phyloP scores from a whole-genome alignment of 2,329 filamentous ascomycete species.

The Aschersonia sp. region DNA sequence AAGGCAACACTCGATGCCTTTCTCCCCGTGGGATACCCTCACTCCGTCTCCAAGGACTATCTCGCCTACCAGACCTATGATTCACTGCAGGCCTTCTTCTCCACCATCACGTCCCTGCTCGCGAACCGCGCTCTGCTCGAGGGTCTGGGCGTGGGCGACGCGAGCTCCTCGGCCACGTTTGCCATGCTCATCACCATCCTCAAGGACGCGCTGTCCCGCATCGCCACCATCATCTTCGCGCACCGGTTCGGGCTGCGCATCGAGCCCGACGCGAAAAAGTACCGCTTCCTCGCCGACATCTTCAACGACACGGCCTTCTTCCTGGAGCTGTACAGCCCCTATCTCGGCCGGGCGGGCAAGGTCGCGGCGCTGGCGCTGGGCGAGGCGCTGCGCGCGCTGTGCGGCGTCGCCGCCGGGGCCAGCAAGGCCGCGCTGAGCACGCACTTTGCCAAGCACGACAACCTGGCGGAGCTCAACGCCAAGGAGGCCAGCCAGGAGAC shows the following conservation, averaged over 20 bases:
- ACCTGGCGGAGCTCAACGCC: constrained; percentile 85
- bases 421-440: constrained; percentile 83
- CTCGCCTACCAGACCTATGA: constrained; percentile 57
- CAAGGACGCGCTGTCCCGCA: constrained; percentile 64
- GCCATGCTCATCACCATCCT: constrained; percentile 72
- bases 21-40: constrained; percentile 74
- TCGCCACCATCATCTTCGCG: constrained; percentile 79
- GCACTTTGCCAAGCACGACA: constrained; percentile 79
- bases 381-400: constrained; percentile 46
- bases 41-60: constrained; percentile 77
- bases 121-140: constrained; percentile 73
- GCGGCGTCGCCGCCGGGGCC: constrained; percentile 79
- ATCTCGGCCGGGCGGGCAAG: constrained; percentile 42
- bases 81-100: constrained; percentile 73
- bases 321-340: constrained; percentile 70
- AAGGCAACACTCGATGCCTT: constrained; percentile 52
- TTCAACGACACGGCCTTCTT: constrained; percentile 81
- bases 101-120: constrained; percentile 64
- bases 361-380: constrained; percentile 33
- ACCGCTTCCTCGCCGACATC: constrained; percentile 72
- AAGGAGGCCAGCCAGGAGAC: constrained; percentile 95
- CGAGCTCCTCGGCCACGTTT: constrained; percentile 61
- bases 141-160: constrained; percentile 69
- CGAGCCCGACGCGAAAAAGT: constrained; percentile 83
- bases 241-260: constrained; percentile 68